These are phyloP conservation scores for Vitis hybrid DNA, from an alignment of 177 flowering plant species.

Conservation along the genomic window DNA sequence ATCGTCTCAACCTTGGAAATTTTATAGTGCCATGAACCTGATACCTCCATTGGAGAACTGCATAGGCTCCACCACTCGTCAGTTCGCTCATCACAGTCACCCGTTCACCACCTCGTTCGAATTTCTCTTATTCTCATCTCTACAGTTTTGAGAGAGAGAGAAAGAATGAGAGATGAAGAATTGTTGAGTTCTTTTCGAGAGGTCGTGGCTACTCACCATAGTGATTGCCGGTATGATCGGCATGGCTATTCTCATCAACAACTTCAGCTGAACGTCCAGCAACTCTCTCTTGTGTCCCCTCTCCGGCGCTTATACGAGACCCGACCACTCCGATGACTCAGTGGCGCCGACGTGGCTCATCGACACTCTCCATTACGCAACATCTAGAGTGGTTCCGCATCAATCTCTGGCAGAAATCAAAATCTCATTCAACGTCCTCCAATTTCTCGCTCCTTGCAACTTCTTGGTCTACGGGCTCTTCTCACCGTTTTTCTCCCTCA, in stretches of 20 bases:
- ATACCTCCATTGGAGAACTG: too few relatives aligned
- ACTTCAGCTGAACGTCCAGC: background rate
- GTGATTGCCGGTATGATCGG: background rate
- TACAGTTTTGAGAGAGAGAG: background rate
- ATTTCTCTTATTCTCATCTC: background rate
- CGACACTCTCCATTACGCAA: conserved; percentile 41
- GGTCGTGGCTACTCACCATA: background rate
- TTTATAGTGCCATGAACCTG: too few relatives aligned
- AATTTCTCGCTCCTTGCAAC: conserved; percentile 31
- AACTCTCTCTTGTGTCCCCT: background rate
- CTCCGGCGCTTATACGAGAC: background rate
- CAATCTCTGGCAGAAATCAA: conserved; percentile 29
- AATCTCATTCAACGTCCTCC: conserved; percentile 30
- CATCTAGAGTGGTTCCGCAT: conserved; percentile 30
- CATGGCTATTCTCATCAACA: background rate
- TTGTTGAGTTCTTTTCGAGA: background rate
- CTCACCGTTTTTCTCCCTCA: background rate
- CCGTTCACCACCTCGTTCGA: too few relatives aligned
- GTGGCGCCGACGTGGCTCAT: conserved; percentile 19
- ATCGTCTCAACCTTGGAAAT: too few relatives aligned
- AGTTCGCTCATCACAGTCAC: too few relatives aligned
- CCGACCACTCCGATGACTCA: background rate
- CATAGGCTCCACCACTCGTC: too few relatives aligned
- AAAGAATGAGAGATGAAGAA: background rate
- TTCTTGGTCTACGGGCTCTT: conserved; percentile 26